Percentiles rank a stretch among this genome's conserved stretches.
These are phyloP conservation scores for Rugonectria rugulosa DNA, from an alignment of 2,329 filamentous ascomycete species.

Conservation along the genomic window DNA sequence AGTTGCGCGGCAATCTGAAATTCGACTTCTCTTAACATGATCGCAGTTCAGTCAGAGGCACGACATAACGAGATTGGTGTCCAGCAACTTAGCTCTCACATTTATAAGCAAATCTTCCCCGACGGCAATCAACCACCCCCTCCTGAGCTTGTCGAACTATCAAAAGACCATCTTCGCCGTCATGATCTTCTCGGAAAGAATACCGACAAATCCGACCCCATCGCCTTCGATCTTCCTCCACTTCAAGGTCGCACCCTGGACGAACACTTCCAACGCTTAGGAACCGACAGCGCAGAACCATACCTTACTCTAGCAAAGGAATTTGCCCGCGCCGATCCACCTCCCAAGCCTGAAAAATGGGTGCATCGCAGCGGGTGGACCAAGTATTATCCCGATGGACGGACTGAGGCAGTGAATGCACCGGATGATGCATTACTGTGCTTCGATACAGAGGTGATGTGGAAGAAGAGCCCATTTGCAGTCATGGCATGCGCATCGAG, in stretches of 20 bases:
- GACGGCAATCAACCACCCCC: conserved; percentile 63
- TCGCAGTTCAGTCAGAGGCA: conserved; percentile 60
- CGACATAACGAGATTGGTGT: conserved; percentile 94
- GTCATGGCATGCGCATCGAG: conserved; percentile 97
- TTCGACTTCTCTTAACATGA: background rate
- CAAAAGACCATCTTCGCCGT: conserved; percentile 80
- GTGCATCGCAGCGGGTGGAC: conserved; percentile 86
- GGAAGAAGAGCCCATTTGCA: conserved; percentile 88
- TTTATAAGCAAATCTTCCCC: conserved; percentile 85
- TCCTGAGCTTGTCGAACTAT: conserved; percentile 77
- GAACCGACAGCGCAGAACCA: conserved; percentile 85
- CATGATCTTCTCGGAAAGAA: conserved; percentile 94
- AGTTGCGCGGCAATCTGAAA: conserved; percentile 29
- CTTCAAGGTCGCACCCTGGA: conserved; percentile 85
- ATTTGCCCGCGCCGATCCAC: conserved; percentile 70
- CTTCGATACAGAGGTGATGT: conserved; percentile 98
- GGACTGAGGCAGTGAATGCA: conserved; percentile 72
- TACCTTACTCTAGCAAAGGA: conserved; percentile 78
- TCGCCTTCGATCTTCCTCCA: conserved; percentile 84
- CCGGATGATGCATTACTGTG: conserved; percentile 85
- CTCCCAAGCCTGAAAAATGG: conserved; percentile 75
- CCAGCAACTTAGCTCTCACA: conserved; percentile 86
- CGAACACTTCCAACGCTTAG: conserved; percentile 92
- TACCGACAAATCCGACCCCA: conserved; percentile 75
- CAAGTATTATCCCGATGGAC: conserved; percentile 82